Percentiles rank a stretch among this genome's conserved stretches.
phyloP scores from a whole-genome alignment of 1,284 basidiomycete species.

The Anthracocystis walkeri region DNA sequence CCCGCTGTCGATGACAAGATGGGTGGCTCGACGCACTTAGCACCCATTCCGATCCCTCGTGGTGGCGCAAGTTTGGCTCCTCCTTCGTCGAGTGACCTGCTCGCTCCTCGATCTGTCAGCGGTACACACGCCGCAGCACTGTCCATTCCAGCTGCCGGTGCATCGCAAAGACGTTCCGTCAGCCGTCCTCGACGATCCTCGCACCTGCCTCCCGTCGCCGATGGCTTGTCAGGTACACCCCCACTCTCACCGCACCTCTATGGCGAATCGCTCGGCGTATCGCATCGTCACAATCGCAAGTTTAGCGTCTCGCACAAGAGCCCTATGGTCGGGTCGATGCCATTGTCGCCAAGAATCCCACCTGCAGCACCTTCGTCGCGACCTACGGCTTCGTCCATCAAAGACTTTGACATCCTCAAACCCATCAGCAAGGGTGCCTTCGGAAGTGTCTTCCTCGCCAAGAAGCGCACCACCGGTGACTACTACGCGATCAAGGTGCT shows the following conservation, averaged over 20 bases:
- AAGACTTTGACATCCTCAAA: conserved; percentile 99
- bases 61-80: conserved; percentile 19
- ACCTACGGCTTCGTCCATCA: conserved; percentile 89
- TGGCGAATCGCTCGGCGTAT: conserved; percentile 40
- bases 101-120: conserved; percentile 18
- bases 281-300: conserved; percentile 43
- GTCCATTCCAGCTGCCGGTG: conserved; percentile 10
- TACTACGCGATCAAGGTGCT: conserved; percentile 99
- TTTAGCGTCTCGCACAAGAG: conserved; percentile 54
- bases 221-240: conserved; percentile 49
- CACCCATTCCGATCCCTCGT: conserved; percentile 60
- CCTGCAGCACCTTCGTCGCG: conserved; percentile 81
- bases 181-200: conserved; percentile 50
- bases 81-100: conserved; percentile 19
- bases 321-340: conserved; percentile 62
- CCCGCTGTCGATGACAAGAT: conserved; percentile 57
- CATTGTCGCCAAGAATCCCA: conserved; percentile 86
- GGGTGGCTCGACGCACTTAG: conserved; percentile 47
- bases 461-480: conserved; percentile 97
- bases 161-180: conserved; percentile 28
- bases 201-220: conserved; percentile 30
- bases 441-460: conserved; percentile 96
- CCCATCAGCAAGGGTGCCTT: conserved; percentile 98
- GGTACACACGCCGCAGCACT: conserved; percentile 12
- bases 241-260: conserved; percentile 62